Base-by-base conservation (phyloP, 2,329 filamentous ascomycete species). In the Stachybotrys chlorohalonatus region DNA sequence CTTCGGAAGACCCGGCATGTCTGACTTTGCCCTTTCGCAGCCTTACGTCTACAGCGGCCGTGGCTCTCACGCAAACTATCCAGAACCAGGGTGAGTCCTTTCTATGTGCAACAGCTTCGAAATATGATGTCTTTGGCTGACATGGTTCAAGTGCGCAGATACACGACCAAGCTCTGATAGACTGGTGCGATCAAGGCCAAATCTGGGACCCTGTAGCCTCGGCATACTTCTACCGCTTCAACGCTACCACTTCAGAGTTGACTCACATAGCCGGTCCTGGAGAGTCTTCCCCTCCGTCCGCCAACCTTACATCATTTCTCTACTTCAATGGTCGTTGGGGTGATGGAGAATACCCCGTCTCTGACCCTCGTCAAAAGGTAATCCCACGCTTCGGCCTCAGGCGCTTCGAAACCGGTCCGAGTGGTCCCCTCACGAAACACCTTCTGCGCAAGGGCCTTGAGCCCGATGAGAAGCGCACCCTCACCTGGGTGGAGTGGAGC, bases 401-500 rank as follows among this genome's bases (percentile, higher is more conserved):
- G 13, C 68, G 69, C 3, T 68, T 66, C 49, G 57, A 63, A 15
- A 59, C 63, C 4, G 68, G 69, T 0, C 69, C 69, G 0, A 65
- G 64, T 1, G 69, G 69, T 0, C 69, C 69, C 0, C 58, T 60
- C 0, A 55, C 60, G 39, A 71, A 71, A 51, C 64, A 67, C 4
- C 64, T 71, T 1, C 53, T 72, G 1, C 58, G 69, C 1, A 69
- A 67, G 16, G 67, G 64, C 1, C 59, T 71, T 2, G 56, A 60
- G 7, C 69, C 68, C 3, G 65, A 69, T 11, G 49, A 63, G 1
- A 52, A 53, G 9, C 55, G 59, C 3, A 59, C 51, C 2, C 56
- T 60, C 17, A 54, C 57, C 1, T 70, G 66, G 65, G 55, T 58
- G 17, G 66, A 70, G 16, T 68, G 64, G 64, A 53, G 31, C 0